Conservation (phyloP, 2,329 filamentous ascomycete genomes). For the Xylaria sp. region DNA sequence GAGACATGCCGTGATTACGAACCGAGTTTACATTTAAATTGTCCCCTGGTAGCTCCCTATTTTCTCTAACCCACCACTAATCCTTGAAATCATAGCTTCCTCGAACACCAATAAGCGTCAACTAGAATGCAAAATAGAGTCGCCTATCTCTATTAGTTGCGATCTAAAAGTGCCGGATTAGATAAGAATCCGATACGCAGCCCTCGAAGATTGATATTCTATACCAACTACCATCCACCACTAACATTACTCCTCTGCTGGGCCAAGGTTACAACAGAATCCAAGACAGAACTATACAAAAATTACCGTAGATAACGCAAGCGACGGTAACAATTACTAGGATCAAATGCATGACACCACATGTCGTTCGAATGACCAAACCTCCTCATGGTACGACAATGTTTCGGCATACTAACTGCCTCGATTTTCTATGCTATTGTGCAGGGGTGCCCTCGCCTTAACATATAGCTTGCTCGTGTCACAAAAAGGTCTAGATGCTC, state of each 20-base stretch:
- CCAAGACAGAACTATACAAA: slow-evolving; percentile 10
- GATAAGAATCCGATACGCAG: neutral
- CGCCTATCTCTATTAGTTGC: neutral
- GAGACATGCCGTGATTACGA: neutral
- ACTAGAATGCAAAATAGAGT: neutral
- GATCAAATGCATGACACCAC: slow-evolving; percentile 28
- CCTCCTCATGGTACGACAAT: slow-evolving; percentile 7
- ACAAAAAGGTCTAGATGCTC: neutral
- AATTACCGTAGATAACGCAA: slow-evolving; percentile 39
- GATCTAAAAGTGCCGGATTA: neutral
- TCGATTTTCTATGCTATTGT: slow-evolving; percentile 3
- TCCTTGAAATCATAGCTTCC: neutral
- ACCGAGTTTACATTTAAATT: neutral
- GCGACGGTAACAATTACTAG: slow-evolving; percentile 37
- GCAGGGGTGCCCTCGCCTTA: neutral
- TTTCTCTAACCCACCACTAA: neutral
- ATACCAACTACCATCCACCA: neutral
- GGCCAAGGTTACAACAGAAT: slow-evolving; percentile 9
- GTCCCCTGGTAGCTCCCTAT: neutral
- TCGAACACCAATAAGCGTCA: no score
- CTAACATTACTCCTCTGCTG: neutral
- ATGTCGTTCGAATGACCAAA: slow-evolving; percentile 5
- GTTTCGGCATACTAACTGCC: neutral
- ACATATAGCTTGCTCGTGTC: neutral
- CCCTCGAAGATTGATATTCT: neutral